A percentile compares a stretch with the other conserved stretches of the same genome.
phyloP scores from a whole-genome alignment of 1,284 basidiomycete species.

The Golubevia pallescens region DNA sequence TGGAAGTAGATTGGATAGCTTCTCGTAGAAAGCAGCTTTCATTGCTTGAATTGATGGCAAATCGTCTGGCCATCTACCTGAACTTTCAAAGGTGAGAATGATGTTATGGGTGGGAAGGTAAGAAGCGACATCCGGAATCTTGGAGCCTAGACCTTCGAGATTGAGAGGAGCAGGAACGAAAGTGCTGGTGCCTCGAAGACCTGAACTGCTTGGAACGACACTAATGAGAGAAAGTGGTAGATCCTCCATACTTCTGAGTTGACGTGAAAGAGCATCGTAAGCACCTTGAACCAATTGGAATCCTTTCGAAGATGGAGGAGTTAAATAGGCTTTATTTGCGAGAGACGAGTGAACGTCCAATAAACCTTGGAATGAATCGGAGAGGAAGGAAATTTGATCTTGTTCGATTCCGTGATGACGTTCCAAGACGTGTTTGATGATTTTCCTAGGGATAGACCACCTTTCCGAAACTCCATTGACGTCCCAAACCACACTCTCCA shows the following conservation, averaged over 20 bases:
- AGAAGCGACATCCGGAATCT: conserved; percentile 56
- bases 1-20: conserved; percentile 38
- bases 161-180: conserved; percentile 73
- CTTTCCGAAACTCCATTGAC: conserved; percentile 66
- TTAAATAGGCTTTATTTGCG: conserved; percentile 55
- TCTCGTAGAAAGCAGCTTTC: conserved; percentile 79
- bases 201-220: conserved; percentile 74
- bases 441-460: conserved; percentile 76
- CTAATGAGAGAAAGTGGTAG: conserved; percentile 82
- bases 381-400: conserved; percentile 68
- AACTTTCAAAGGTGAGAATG: conserved; percentile 73
- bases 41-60: conserved; percentile 89
- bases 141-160: conserved; percentile 44
- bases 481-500: conserved; percentile 91
- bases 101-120: conserved; percentile 66
- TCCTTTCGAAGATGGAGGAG: conserved; percentile 58
- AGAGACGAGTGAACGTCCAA: conserved; percentile 67
- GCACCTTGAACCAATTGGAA: conserved; percentile 80
- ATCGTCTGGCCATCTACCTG: conserved; percentile 93
- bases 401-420: conserved; percentile 75
- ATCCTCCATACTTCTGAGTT: conserved; percentile 75
- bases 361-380: conserved; percentile 73
- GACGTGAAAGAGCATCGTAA: conserved; percentile 80
- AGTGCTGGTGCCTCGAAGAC: conserved; percentile 81
- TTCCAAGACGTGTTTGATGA: conserved; percentile 77